Base-by-base conservation (phyloP, 176 grass and related monocot species). In the Puya raimondii region DNA sequence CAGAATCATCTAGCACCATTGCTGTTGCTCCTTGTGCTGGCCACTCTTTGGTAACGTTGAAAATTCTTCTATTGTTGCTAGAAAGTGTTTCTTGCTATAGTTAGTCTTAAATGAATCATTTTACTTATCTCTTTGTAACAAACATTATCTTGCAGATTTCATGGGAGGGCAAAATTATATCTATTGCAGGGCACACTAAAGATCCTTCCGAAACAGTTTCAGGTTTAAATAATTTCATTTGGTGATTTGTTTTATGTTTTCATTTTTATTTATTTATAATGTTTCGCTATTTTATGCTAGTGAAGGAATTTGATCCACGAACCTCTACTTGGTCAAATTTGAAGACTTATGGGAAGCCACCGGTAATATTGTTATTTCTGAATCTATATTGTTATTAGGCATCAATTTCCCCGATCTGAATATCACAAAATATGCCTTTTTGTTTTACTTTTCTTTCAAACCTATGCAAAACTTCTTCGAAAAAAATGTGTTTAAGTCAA, bases 241-340 rank as follows among this genome's bases (percentile, higher is more conserved):
- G 47, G n/a, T 75, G 68, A 47, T 72, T 84, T 75, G 67, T 70
- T 29, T 27, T 68, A 52, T 75, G 47, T 42, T 27, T 29, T 27
- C n/a, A 14, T 72, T 69, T 29, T 51, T 48, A 18, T 75, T n/a
- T n/a, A n/a, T n/a, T n/a, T 10, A 26, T 65, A 15, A 66, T 13
- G 54, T 85, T 82, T 49, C 85, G 48, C 15, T 81, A 18, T 76
- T 80, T 47, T 72, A 80, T 91, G 78, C 54, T 85, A 99, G 95
- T 92, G 85, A 99, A 90, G 95, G 95, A 99, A 91, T 99, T 94
- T 84, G 86, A 99, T 91, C 90, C 87, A 0, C 87, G 91, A 76
- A 88, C 80, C 73, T 85, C 87, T 91, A 74, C 85, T 18, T 99
- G 95, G 95, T 93, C 87, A 11, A 84, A 86, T 80, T 82, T 99